Conservation (phyloP, 306 rosid species). For the Vigna reflexopilosa region DNA sequence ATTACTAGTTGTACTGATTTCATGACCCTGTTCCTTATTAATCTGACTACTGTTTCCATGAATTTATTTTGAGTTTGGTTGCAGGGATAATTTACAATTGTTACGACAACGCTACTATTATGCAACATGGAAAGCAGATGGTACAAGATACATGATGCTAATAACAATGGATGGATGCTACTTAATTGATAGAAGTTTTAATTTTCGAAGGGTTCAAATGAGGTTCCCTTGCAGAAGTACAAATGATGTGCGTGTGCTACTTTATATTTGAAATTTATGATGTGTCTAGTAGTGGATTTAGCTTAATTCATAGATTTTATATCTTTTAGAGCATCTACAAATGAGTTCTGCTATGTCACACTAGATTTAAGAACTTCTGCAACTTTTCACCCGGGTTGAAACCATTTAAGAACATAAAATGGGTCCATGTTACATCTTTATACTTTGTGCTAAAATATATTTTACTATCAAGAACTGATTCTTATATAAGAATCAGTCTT, state of each 20-base stretch:
- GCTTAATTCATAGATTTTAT: slow-evolving; percentile 4
- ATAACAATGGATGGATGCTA: slow-evolving; percentile 98
- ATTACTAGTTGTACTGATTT: slow-evolving; percentile 29
- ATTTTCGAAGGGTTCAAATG: slow-evolving; percentile 97
- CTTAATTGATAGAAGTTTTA: slow-evolving; percentile 89
- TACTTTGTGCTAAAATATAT: background rate
- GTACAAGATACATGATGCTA: slow-evolving; percentile 98
- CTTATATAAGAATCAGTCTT: background rate
- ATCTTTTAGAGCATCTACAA: background rate
- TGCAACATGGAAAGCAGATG: slow-evolving; percentile 99
- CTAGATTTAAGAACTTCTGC: background rate
- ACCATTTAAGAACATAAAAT: background rate
- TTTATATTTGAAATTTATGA: slow-evolving; percentile 30
- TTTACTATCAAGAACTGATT: background rate
- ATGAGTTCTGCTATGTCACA: background rate
- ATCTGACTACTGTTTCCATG: slow-evolving; percentile 19
- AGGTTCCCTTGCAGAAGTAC: slow-evolving; percentile 93
- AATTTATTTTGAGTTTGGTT: slow-evolving; percentile 39
- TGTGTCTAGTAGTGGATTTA: slow-evolving; percentile 26
- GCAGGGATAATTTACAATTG: slow-evolving; percentile 91
- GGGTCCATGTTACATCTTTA: background rate
- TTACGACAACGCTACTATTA: slow-evolving; percentile 96
- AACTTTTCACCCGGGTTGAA: background rate
- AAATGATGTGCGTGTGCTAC: slow-evolving; percentile 69
- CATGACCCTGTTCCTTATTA: background rate